These are phyloP conservation scores for Aquilaria sinensis DNA, from an alignment of 345 rosid species.

Conservation along the genomic window DNA sequence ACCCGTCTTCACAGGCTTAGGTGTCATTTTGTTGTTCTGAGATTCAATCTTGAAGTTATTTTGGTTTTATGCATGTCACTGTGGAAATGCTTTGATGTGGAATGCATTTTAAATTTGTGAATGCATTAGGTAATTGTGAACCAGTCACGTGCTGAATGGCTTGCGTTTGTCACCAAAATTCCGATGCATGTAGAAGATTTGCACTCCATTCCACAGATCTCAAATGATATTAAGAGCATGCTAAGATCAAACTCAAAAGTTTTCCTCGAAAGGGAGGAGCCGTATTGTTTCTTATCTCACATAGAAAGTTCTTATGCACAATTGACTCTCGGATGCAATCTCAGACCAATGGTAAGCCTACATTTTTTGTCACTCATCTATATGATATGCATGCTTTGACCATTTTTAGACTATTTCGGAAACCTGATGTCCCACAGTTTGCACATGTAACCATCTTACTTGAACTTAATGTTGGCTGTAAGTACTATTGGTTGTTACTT, in stretches of 20 bases:
- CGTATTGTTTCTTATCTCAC: slow-evolving; percentile 73
- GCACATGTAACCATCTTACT: too few relatives aligned
- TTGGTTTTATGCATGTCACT: too few relatives aligned
- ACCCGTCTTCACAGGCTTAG: too few relatives aligned
- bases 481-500: too few relatives aligned
- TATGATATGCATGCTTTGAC: too few relatives aligned
- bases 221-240: slow-evolving; percentile 63
- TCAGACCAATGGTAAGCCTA: slow-evolving; percentile 54
- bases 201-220: slow-evolving; percentile 65
- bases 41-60: too few relatives aligned
- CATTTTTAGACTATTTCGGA: too few relatives aligned
- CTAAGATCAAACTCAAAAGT: slow-evolving; percentile 57
- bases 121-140: slow-evolving; percentile 66
- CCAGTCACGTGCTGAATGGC: slow-evolving; percentile 83
- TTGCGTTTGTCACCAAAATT: slow-evolving; percentile 52
- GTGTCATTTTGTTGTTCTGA: too few relatives aligned
- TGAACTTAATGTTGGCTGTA: too few relatives aligned
- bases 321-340: slow-evolving; percentile 83
- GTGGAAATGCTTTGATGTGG: too few relatives aligned
- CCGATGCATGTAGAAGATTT: slow-evolving; percentile 61
- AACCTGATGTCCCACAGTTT: too few relatives aligned
- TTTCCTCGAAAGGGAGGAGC: slow-evolving; percentile 75
- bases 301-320: slow-evolving; percentile 68
- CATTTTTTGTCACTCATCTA: neutral
- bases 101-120: too few relatives aligned